phyloP scores from a whole-genome alignment of 2,329 filamentous ascomycete species.

The Epichloe amarillans region DNA sequence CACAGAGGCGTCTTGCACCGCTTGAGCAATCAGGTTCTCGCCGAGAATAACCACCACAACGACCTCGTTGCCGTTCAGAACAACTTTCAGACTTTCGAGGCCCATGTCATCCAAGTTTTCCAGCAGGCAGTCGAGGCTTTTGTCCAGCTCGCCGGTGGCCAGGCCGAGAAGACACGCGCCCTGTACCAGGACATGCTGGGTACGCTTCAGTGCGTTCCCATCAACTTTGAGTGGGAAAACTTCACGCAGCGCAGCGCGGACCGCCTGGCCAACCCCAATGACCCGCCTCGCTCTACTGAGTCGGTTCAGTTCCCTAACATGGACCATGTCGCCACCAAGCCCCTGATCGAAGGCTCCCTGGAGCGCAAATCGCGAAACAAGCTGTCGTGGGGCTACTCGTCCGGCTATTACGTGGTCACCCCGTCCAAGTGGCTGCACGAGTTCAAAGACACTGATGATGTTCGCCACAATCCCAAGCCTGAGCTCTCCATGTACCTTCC shows the following conservation, averaged over 20 bases:
- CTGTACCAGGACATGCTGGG: conserved; percentile 76
- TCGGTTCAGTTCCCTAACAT: conserved; percentile 80
- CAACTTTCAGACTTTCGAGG: conserved; percentile 78
- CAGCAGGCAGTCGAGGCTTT: conserved; percentile 77
- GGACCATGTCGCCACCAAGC: conserved; percentile 63
- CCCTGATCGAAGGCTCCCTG: conserved; percentile 75
- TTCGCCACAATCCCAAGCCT: conserved; percentile 58
- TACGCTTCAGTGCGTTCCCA: conserved; percentile 61
- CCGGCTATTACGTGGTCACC: conserved; percentile 82
- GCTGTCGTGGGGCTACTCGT: conserved; percentile 60
- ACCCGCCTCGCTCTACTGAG: conserved; percentile 59
- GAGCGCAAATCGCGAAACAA: conserved; percentile 87
- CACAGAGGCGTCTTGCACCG: conserved; percentile 70
- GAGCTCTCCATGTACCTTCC: conserved; percentile 87
- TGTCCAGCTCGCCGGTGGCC: conserved; percentile 64
- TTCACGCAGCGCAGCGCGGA: conserved; percentile 62
- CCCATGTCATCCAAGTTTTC: conserved; percentile 68
- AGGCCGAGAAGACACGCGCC: conserved; percentile 67
- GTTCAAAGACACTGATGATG: conserved; percentile 81
- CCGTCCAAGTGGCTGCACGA: conserved; percentile 84
- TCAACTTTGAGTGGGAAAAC: conserved; percentile 82
- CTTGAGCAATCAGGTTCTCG: conserved; percentile 77
- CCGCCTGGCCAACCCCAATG: conserved; percentile 64
- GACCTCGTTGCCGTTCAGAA: conserved; percentile 86
- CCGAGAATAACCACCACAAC: conserved; percentile 92